Percentiles rank a stretch among this genome's conserved stretches.
Conservation (phyloP, 257 asterid genomes). For the Solanum pennellii region DNA sequence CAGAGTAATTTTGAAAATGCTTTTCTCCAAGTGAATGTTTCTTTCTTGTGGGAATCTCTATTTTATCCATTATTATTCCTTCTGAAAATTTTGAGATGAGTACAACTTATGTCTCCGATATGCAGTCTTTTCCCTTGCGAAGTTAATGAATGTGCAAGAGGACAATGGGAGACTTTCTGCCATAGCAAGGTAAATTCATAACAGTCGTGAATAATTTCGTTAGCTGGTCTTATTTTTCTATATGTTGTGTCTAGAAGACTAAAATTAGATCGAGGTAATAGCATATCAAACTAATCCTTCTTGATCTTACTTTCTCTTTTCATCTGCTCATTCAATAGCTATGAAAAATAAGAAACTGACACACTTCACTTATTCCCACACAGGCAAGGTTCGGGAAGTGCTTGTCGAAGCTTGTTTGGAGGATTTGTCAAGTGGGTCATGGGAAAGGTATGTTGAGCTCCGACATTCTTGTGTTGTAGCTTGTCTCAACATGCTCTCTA, state of each 20-base stretch:
- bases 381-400: conserved; percentile 98
- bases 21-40: not conserved
- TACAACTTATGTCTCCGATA: not conserved
- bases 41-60: not conserved
- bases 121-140: conserved; percentile 90
- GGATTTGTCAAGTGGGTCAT: conserved; percentile 99
- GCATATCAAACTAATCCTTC: not conserved
- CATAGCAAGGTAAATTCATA: conserved; percentile 64
- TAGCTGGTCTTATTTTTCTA: not conserved
- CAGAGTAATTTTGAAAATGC: not conserved
- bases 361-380: not conserved
- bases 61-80: not conserved
- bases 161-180: conserved; percentile 82
- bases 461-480: not conserved
- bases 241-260: not conserved
- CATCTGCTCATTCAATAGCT: not conserved
- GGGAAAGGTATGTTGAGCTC: conserved; percentile 64
- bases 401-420: conserved; percentile 94
- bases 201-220: not conserved
- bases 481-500: not conserved
- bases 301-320: not conserved
- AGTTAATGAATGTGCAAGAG: conserved; percentile 93
- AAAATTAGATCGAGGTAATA: not conserved
- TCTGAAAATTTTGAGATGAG: not conserved
- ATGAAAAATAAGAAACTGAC: not conserved